Conservation (phyloP, 1,284 basidiomycete genomes). For the Cutaneotrichosporon dermatis region DNA sequence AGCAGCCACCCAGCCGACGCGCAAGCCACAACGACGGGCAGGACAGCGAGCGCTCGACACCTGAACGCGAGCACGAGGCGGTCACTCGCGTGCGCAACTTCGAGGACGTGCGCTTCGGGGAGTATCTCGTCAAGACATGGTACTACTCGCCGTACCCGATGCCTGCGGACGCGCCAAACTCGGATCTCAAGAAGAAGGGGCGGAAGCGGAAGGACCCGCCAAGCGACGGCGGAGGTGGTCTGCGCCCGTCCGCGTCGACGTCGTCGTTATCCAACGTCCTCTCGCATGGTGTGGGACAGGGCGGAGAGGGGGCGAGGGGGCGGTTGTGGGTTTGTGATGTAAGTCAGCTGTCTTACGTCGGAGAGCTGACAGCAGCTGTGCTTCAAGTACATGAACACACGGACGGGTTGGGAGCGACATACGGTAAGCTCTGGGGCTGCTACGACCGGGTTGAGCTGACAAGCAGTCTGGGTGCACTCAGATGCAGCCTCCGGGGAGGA, state of each 20-base stretch:
- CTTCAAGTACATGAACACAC: conserved; percentile 92
- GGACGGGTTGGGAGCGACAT: conserved; percentile 67
- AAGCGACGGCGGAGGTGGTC: background rate
- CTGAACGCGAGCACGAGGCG: conserved; percentile 40
- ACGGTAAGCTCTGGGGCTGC: conserved; percentile 53
- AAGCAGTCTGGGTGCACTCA: conserved; percentile 65
- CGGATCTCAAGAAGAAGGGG: background rate
- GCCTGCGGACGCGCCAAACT: conserved; percentile 37
- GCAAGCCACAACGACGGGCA: background rate
- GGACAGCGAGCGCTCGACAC: conserved; percentile 22
- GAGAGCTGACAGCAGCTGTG: conserved; percentile 55
- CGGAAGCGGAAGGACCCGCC: conserved; percentile 13
- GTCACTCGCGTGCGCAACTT: conserved; percentile 47
- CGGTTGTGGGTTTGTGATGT: conserved; percentile 49
- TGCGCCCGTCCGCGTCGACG: background rate
- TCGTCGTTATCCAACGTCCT: conserved; percentile 54
- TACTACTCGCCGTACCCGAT: conserved; percentile 85
- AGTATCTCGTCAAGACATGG: conserved; percentile 48
- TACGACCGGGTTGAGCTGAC: background rate
- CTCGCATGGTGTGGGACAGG: conserved; percentile 59
- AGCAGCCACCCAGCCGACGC: background rate
- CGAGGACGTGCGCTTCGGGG: conserved; percentile 46
- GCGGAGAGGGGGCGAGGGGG: conserved; percentile 44
- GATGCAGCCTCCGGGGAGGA: conserved; percentile 76
- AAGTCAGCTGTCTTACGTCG: conserved; percentile 11